Conservation (phyloP, 2,329 filamentous ascomycete species). For the Xylariaceae sp. region DNA sequence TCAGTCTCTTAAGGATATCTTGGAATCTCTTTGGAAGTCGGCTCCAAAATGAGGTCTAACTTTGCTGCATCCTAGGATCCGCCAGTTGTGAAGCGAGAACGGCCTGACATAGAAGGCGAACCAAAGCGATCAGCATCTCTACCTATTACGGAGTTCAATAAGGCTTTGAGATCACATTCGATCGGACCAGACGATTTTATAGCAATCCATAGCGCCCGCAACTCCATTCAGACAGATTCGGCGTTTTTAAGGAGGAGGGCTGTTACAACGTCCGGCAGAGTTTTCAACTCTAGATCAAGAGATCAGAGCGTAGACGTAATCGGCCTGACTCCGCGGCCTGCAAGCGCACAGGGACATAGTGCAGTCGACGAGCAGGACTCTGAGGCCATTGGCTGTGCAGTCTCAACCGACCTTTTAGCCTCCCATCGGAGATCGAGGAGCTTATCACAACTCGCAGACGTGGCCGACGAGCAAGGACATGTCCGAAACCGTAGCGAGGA, state of each 20-base stretch:
- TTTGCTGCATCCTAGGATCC: slow-evolving; percentile 44
- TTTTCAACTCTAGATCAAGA: slow-evolving; percentile 46
- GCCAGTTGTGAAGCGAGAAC: slow-evolving; percentile 43
- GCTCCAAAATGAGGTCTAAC: slow-evolving; percentile 12
- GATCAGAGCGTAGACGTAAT: slow-evolving; percentile 52
- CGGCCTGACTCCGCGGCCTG: slow-evolving; percentile 65
- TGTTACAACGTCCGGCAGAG: slow-evolving; percentile 50
- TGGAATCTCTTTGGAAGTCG: not conserved
- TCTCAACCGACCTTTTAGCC: slow-evolving; percentile 60
- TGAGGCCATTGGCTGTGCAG: slow-evolving; percentile 65
- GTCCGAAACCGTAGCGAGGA: slow-evolving; percentile 65
- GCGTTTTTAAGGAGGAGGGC: slow-evolving; percentile 48
- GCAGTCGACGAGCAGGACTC: slow-evolving; percentile 50
- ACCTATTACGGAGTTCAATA: slow-evolving; percentile 65
- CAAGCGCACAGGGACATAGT: slow-evolving; percentile 62
- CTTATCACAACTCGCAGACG: slow-evolving; percentile 58
- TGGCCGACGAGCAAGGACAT: slow-evolving; percentile 43
- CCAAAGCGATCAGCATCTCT: slow-evolving; percentile 63
- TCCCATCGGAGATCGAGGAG: slow-evolving; percentile 64
- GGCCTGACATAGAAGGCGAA: slow-evolving; percentile 42
- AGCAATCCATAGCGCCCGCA: slow-evolving; percentile 59
- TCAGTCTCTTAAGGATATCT: not conserved
- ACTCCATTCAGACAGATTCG: slow-evolving; percentile 56
- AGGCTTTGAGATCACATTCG: slow-evolving; percentile 66
- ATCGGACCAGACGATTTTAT: slow-evolving; percentile 61